Base-by-base conservation (phyloP, 345 rosid species). In the Abelmoschus esculentus region DNA sequence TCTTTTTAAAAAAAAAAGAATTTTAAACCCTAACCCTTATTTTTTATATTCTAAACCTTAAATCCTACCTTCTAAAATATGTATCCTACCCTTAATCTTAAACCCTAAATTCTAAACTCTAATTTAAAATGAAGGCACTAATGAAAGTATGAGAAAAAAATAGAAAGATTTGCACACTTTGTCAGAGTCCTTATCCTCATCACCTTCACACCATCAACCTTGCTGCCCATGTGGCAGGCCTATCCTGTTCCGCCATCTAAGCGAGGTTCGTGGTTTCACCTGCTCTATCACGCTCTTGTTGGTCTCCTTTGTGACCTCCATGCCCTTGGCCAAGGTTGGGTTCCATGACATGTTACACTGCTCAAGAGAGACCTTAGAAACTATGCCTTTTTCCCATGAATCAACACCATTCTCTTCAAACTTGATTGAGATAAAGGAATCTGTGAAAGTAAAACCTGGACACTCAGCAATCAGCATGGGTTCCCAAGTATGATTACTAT, bases 221-320 rank as follows among this genome's bases (percentile, higher is more conserved):
- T 87, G 84, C n/a, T n/a, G n/a, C n/a, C n/a, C n/a, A n/a, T n/a
- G n/a, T n/a, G n/a, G n/a, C n/a, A n/a, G n/a, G n/a, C n/a, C n/a
- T n/a, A n/a, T n/a, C n/a, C n/a, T n/a, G n/a, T n/a, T n/a, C 64
- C 92, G 87, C 99, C 97, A 95, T 83, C 92, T 90, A 55, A 91
- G 89, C 18, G 96, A 72, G 13, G 82, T 85, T 6, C 77, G 83
- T 3, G 85, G 83, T 72, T 80, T 90, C 2, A 71, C 74, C 70
- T 83, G 96, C 81, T 89, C 97, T 17, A 87, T 77, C 73, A 91
- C 88, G 31, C 88, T 83, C 78, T 78, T 85, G 40, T 70, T 79
- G 74, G 61, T 15, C 11, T 64, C 67, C 67, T 34, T 28, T 56
- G 49, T 44, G 12, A 44, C 14, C 28, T 74, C 75, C 70, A 63